Evolutionary conservation across 2,329 filamentous ascomycete genomes (phyloP).

Genomic region (Diaporthe longicolla): DNA sequence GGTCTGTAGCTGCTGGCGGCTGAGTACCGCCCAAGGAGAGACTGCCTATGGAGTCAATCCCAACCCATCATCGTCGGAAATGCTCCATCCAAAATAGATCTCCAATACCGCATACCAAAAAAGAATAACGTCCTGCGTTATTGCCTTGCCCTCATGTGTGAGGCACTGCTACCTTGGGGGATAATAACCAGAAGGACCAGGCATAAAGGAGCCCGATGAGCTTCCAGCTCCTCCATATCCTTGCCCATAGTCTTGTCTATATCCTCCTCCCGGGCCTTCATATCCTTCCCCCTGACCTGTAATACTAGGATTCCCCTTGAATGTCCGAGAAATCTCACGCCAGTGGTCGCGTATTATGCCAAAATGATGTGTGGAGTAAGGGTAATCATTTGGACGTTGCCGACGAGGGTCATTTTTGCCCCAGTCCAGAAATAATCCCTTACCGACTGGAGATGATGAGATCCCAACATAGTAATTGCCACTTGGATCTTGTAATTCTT

Average conservation of each 20-base stretch:
- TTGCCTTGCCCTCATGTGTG: too few relatives aligned
- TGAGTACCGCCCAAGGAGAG: neutral
- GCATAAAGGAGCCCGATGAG: neutral
- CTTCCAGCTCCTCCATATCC: neutral
- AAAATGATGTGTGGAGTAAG: neutral
- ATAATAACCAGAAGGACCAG: neutral
- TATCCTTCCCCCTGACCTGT: neutral
- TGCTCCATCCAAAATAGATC: neutral
- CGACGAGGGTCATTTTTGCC: neutral
- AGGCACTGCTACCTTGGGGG: neutral
- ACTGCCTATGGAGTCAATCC: neutral
- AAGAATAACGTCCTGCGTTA: neutral
- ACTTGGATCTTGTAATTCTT: neutral
- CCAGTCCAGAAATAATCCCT: neutral
- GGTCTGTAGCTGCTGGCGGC: neutral
- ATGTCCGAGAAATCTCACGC: too few relatives aligned
- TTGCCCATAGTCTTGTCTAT: neutral
- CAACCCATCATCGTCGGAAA: neutral
- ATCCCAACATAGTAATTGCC: neutral
- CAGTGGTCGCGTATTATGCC: neutral
- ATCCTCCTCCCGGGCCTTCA: neutral
- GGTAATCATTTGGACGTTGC: neutral
- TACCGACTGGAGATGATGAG: neutral
- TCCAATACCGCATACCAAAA: constrained; percentile 3
- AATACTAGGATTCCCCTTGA: neutral